Evolutionary conservation across 2,329 filamentous ascomycete species (phyloP), one percentile per base, ranked within the genome.

Genomic region (Colletotrichum eleusines): DNA sequence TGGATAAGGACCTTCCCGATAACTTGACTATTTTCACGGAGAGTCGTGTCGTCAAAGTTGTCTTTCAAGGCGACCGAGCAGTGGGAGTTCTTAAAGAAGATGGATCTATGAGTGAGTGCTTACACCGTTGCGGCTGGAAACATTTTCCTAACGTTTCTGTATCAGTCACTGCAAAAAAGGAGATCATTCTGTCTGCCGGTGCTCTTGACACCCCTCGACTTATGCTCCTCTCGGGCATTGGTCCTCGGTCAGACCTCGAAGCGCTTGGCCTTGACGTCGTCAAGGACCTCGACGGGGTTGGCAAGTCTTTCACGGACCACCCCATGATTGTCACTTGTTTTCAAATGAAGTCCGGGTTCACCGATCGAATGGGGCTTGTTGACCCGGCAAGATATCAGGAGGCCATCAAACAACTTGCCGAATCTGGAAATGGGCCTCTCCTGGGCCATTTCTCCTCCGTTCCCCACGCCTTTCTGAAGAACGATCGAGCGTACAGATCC

Each of bases 1-100:
- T 70, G 18, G 63, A 44, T 0, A 62, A 35, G 16, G 23, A 11
- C 1, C 16, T 50, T 3, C 18, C 44, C 51, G 23, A 8, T 92
- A 97, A 97, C 83, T 81, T 97, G 80, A 95, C 92, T 31, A 86
- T 97, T 71, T 85, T 97, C 71, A 97, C 94, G 77, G 91, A 97
- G 78, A 92, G 94, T 31, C 96, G 94, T 90, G 94, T 97, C 71
- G 92, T 89, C 79, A 93, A 91, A 80, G 83, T 97, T 78, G 92
- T 95, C 74, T 87, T 96, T 59, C 83, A 86, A 62, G 88, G 88
- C 73, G 88, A 90, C 76, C 88, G 86, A 55, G 94, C 94, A 72
- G 91, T 87, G 14, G 92, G 93, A 6, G 55, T 67, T 51, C 20
- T 44, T 12, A 62, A 50, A n/a, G 63, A 54, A 18, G 55, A 67